Percentiles rank a stretch among this genome's conserved stretches.
phyloP scores from a whole-genome alignment of 345 rosid genomes.

The Eucalyptus leucophloia region DNA sequence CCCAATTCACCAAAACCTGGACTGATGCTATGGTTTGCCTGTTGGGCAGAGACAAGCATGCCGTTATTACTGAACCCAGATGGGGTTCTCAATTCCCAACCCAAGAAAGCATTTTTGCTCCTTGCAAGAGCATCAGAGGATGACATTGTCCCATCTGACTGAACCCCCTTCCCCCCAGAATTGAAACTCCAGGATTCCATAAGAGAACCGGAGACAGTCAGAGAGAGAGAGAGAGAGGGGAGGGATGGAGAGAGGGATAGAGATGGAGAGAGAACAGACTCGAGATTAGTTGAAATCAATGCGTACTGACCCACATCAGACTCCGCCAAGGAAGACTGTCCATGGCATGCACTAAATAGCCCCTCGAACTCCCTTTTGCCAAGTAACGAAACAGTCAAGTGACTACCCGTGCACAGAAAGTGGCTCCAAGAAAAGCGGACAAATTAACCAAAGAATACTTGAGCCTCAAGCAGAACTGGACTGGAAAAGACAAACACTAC shows the following conservation, averaged over 20 bases:
- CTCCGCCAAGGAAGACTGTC: background rate
- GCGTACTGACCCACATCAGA: background rate
- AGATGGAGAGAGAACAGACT: background rate
- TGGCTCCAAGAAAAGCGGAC: background rate
- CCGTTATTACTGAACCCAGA: background rate
- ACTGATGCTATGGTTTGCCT: background rate
- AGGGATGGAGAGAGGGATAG: background rate
- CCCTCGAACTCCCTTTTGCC: background rate
- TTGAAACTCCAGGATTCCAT: conserved; percentile 45
- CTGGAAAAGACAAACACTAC: background rate
- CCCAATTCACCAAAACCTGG: conserved; percentile 17
- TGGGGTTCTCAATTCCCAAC: conserved; percentile 19
- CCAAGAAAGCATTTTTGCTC: conserved; percentile 7
- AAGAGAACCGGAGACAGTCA: background rate
- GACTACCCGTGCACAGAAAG: background rate
- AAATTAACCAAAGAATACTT: background rate
- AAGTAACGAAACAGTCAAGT: background rate
- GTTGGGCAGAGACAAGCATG: conserved; percentile 11
- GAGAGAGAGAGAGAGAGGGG: background rate
- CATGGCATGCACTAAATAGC: background rate
- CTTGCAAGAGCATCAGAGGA: conserved; percentile 16
- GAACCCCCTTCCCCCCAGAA: background rate
- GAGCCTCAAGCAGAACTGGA: background rate
- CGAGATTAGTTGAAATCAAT: background rate
- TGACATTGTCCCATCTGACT: background rate